Evolutionary conservation across 192 early-diverging fungal species (phyloP).

Genomic region (Coemansia umbellata): DNA sequence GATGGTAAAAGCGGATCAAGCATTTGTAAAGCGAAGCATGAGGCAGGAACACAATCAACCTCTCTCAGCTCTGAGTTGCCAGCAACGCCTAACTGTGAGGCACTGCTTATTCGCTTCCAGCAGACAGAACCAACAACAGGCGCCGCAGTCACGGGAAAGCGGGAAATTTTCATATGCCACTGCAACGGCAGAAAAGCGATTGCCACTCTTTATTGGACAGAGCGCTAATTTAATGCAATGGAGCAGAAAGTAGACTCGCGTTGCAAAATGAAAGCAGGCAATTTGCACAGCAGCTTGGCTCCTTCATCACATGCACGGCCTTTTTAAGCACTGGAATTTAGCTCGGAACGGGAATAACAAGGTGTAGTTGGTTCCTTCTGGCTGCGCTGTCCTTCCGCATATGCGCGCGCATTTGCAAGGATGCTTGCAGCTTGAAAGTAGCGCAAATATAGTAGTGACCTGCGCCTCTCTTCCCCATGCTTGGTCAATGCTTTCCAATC

Average conservation of each 20-base stretch:
- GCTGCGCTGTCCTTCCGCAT: neutral
- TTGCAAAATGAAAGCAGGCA: no score
- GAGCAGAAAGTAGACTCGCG: no score
- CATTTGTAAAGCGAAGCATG: no score
- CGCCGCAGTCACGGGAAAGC: neutral
- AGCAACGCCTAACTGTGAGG: neutral
- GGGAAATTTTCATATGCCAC: conserved; percentile 15
- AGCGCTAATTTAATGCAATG: conserved; percentile 2
- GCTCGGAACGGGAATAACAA: neutral
- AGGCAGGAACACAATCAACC: neutral
- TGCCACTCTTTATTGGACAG: neutral
- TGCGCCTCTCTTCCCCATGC: neutral
- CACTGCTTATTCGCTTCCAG: neutral
- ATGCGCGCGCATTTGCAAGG: neutral
- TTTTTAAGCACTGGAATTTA: neutral
- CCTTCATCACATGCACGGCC: conserved; percentile 8
- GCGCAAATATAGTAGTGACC: neutral
- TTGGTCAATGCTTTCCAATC: neutral
- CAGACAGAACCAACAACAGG: neutral
- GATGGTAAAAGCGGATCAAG: no score
- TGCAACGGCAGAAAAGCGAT: neutral
- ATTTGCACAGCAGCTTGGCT: no score
- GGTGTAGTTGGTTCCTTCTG: neutral
- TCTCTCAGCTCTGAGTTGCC: neutral
- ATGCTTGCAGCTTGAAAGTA: neutral